Evolutionary conservation across 306 rosid genomes (phyloP), one percentile per base, ranked within the genome.

Genomic region (Rosa chinensis): DNA sequence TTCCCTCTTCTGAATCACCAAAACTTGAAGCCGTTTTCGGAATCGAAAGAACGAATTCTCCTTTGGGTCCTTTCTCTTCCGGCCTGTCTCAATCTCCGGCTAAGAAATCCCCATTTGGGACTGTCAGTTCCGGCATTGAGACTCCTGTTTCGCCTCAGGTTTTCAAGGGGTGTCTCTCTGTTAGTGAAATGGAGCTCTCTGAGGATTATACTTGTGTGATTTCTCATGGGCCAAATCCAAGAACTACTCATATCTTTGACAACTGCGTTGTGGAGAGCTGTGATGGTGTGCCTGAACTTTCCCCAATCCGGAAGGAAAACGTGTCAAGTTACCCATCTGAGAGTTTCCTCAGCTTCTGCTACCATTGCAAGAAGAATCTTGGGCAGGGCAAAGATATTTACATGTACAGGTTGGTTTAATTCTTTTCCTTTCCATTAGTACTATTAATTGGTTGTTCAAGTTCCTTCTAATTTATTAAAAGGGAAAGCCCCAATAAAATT

Each of bases 171-270:
- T 81, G 85, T 73, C 88, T 91, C 62, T 86, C 97, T 61, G 88
- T 88, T 10, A 87, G 80, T 3, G 94, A 94, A 82, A 95, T 95
- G 88, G 96, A 87, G 84, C 92, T 84, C 2, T 95, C 97, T 0
- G 99, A 95, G 82, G 98, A 95, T 32, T 95, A 95, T 42, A 91
- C 99, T 1, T 92, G 99, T 6, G 97, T 95, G 74, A 92, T 90
- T 44, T 80, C 85, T 0, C 96, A 86, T 56, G 94, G 98, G 0
- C 95, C 98, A 0, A 94, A 91, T 56, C 97, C 99, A 10, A 85
- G 73, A 88, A 89, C 97, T 55, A 91, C 86, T 14, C 99, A 91
- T 55, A 95, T 95, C 70, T 92, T 87, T 35, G 93, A 88, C 64
- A 86, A 92, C 53, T 88, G 92, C 85, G 74, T 95, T 40, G 86